These are phyloP conservation scores for Cladosporium sp. DNA, from an alignment of 2,329 filamentous ascomycete species.

Conservation along the genomic window DNA sequence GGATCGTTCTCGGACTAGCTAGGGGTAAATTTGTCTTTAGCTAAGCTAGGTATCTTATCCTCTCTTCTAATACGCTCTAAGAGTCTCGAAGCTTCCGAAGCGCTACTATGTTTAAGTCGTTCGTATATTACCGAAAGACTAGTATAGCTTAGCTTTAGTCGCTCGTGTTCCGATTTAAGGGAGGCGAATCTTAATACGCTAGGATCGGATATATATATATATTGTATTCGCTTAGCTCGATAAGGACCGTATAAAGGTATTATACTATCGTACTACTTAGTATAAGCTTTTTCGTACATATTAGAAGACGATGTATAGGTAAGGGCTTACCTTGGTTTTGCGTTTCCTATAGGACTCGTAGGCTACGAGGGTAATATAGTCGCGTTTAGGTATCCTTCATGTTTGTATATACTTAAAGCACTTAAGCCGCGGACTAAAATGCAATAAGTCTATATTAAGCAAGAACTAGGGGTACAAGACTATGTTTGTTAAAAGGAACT, in stretches of 20 bases:
- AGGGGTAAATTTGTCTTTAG: not conserved
- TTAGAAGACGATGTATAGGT: not conserved
- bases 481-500: no score
- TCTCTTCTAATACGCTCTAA: not conserved
- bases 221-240: not conserved
- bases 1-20: not conserved
- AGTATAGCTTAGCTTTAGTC: not conserved
- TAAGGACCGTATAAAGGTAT: not conserved
- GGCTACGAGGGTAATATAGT: not conserved
- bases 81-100: not conserved
- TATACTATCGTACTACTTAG: not conserved
- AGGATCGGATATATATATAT: conserved; percentile 11
- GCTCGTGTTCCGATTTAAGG: not conserved
- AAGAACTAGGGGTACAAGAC: no score
- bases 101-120: not conserved
- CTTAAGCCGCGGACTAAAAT: no score
- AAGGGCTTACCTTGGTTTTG: not conserved
- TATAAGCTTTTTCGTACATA: not conserved
- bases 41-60: not conserved
- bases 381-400: not conserved
- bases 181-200: not conserved
- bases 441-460: no score
- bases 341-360: not conserved
- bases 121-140: not conserved
- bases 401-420: no score